Evolutionary conservation across 2,329 filamentous ascomycete species (phyloP).

Genomic region (Fusarium longipes): DNA sequence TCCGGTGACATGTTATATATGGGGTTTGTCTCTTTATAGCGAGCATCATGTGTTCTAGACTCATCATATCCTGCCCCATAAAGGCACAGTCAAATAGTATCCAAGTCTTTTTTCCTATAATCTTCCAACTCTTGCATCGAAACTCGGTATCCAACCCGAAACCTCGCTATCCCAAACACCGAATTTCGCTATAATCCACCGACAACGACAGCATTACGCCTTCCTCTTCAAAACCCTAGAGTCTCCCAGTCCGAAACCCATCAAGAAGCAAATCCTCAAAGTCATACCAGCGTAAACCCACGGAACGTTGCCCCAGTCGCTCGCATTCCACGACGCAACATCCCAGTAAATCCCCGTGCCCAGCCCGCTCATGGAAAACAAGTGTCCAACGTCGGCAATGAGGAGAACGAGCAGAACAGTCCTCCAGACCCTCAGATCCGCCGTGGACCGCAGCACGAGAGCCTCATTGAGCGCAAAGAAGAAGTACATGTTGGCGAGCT

Average conservation of each 20-base stretch:
- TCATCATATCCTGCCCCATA: slow-evolving; percentile 11
- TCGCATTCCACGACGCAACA: slow-evolving; percentile 71
- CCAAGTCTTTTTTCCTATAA: slow-evolving; percentile 4
- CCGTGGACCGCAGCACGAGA: slow-evolving; percentile 75
- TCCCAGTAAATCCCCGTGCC: slow-evolving; percentile 74
- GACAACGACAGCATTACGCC: slow-evolving; percentile 17
- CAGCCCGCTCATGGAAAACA: slow-evolving; percentile 72
- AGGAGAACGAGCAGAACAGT: slow-evolving; percentile 74
- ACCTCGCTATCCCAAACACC: slow-evolving; percentile 16
- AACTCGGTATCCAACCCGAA: slow-evolving; percentile 37
- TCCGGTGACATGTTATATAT: not conserved
- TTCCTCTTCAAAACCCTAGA: slow-evolving; percentile 44
- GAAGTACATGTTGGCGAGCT: slow-evolving; percentile 82
- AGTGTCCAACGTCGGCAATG: slow-evolving; percentile 80
- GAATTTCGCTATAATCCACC: slow-evolving; percentile 6
- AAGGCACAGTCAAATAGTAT: slow-evolving; percentile 9
- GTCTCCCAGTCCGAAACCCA: slow-evolving; percentile 63
- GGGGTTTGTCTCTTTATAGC: slow-evolving; percentile 13
- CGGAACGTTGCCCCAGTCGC: slow-evolving; percentile 74
- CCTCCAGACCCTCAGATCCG: slow-evolving; percentile 76
- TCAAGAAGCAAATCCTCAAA: slow-evolving; percentile 69
- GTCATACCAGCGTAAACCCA: slow-evolving; percentile 76
- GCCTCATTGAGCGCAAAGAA: slow-evolving; percentile 83
- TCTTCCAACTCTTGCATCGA: not conserved
- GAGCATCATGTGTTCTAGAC: slow-evolving; percentile 4